phyloP scores from a whole-genome alignment of 768 basidiomycete species.

The Crepidotus variabilis region DNA sequence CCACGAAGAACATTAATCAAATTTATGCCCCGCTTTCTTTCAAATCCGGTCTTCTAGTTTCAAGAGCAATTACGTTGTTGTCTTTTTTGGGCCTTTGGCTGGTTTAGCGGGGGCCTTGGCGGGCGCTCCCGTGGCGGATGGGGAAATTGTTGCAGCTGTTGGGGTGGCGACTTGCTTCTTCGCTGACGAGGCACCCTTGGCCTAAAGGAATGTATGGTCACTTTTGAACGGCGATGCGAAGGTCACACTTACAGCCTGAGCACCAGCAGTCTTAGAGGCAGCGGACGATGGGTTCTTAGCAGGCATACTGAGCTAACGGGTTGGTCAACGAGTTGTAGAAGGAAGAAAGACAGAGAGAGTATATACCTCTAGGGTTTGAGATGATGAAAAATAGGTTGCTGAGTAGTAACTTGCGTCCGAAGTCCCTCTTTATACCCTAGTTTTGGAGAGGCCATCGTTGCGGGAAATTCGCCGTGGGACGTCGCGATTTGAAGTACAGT shows the following conservation, averaged over 20 bases:
- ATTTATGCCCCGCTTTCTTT: no score
- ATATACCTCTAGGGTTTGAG: slow-evolving; percentile 5
- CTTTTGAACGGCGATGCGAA: background rate
- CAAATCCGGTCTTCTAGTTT: no score
- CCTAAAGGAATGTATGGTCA: slow-evolving; percentile 5
- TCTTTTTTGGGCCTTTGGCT: slow-evolving; percentile 17
- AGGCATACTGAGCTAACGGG: slow-evolving; percentile 14
- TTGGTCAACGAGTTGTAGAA: background rate
- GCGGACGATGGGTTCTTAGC: slow-evolving; percentile 18
- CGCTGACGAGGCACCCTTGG: slow-evolving; percentile 13
- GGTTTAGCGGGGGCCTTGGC: slow-evolving; percentile 4
- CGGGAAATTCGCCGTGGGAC: background rate
- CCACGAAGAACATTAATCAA: no score
- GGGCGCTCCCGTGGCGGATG: slow-evolving; percentile 11
- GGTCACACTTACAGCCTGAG: slow-evolving; percentile 6
- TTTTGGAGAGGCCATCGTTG: background rate
- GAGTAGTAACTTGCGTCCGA: background rate
- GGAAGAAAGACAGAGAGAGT: background rate
- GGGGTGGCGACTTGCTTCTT: slow-evolving; percentile 15
- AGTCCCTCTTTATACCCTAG: background rate
- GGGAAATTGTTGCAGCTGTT: slow-evolving; percentile 12
- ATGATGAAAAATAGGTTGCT: slow-evolving; percentile 5
- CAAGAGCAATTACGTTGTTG: slow-evolving; percentile 4
- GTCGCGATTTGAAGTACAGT: background rate
- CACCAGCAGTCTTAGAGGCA: slow-evolving; percentile 14